Evolutionary conservation across 345 rosid genomes (phyloP).

Genomic region (Eucalyptus cladocalyx): DNA sequence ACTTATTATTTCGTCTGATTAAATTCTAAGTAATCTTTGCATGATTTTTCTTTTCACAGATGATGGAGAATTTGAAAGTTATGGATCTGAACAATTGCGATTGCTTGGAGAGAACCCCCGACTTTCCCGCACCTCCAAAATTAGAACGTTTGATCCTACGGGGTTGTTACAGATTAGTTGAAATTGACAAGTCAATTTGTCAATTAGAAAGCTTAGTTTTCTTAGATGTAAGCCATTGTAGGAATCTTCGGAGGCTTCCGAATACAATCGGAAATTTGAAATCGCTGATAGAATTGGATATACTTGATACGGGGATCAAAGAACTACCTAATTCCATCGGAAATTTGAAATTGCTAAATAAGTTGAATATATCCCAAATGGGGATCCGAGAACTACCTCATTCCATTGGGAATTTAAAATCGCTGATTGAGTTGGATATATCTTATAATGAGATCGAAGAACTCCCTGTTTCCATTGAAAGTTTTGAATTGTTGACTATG

Average conservation of each 20-base stretch:
- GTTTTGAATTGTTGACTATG: too few species aligned
- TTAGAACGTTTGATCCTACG: accelerated
- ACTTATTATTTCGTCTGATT: neutral
- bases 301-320: accelerated
- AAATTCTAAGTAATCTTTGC: neutral
- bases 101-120: neutral
- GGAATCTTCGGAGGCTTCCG: neutral
- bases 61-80: neutral
- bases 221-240: accelerated
- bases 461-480: too few species aligned
- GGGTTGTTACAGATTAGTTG: accelerated
- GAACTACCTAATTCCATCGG: too few species aligned
- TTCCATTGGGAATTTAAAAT: too few species aligned
- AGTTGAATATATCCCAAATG: accelerated
- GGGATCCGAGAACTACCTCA: too few species aligned
- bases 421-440: too few species aligned
- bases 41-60: neutral
- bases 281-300: too few species aligned
- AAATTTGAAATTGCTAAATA: accelerated
- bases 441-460: too few species aligned
- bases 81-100: accelerated
- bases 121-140: neutral
- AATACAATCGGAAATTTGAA: neutral
- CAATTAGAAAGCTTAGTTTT: neutral
- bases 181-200: neutral